Percentiles rank a stretch among this genome's conserved stretches.
Evolutionary conservation across 1,139 yeast species (phyloP).

Genomic region (Candida sanyaensis): DNA sequence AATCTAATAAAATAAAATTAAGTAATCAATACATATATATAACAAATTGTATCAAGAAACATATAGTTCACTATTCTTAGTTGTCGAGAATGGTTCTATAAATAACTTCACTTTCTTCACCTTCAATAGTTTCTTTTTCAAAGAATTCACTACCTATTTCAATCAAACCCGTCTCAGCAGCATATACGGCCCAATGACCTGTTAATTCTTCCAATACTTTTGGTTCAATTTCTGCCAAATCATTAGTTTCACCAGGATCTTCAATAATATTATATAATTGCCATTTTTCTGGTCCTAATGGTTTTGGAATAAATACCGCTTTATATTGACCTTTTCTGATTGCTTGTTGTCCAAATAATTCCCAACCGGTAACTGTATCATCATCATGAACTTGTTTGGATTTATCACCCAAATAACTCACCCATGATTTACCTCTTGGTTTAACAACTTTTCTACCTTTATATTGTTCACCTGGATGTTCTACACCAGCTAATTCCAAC

Average conservation of each 20-base stretch:
- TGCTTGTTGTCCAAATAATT: constrained; percentile 57
- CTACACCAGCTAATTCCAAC: constrained; percentile 46
- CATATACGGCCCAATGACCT: constrained; percentile 53
- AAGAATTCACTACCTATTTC: constrained; percentile 25
- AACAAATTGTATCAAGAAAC: too few species aligned
- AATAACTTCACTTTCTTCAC: constrained; percentile 12
- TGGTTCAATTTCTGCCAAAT: constrained; percentile 34
- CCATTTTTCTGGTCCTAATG: constrained; percentile 53
- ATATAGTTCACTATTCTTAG: background rate
- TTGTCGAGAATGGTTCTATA: constrained; percentile 13
- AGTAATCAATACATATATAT: too few species aligned
- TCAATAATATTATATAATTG: constrained; percentile 43
- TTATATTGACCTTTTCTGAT: constrained; percentile 53
- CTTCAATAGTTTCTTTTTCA: constrained; percentile 13
- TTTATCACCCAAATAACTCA: constrained; percentile 25
- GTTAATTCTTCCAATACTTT: constrained; percentile 39
- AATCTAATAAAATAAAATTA: background rate
- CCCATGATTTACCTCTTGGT: constrained; percentile 48
- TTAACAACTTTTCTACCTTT: constrained; percentile 38
- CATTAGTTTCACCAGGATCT: constrained; percentile 52
- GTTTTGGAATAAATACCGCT: constrained; percentile 50
- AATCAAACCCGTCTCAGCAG: constrained; percentile 55
- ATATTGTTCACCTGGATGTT: constrained; percentile 43
- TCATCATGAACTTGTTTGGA: constrained; percentile 39
- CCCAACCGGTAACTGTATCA: constrained; percentile 59